Base-by-base conservation (phyloP, 768 basidiomycete genomes). In the Termitomyces sp. region DNA sequence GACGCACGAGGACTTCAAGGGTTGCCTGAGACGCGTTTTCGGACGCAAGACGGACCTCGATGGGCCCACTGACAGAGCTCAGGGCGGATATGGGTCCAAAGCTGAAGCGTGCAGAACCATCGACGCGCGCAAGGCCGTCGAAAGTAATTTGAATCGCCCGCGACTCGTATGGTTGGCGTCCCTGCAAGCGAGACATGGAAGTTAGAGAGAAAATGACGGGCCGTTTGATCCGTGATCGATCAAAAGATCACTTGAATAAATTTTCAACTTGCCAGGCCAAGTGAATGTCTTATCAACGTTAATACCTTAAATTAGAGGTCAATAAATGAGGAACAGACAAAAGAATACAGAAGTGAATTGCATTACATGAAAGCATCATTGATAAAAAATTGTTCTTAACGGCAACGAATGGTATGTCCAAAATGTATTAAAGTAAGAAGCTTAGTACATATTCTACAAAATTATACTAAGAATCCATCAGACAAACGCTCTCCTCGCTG, bases 1-100 rank as follows among this genome's bases (percentile, higher is more conserved):
- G 91, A 2, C 91, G 82, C 9, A 92, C 78, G 50, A 77, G 73
- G 46, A 94, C 85, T 67, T 94, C 93, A 64, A 94, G 82, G 0
- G 89, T 86, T 0, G 91, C 86, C 59, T 85, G 83, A 11, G 86
- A 86, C 10, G 92, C 83, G 36, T 84, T 81, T 74, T 94, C 93
- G 8, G 81, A 72, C 3, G 85, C 82, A 8, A 86, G 76, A 17
- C 91, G 81, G 53, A 88, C 88, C 64, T 93, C 86, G 49, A 93
- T 87, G 20, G 93, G 93, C 0, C 93, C 92, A 14, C 90, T 91
- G 40, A 92, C 71, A 5, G 92, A 92, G 8, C 88, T 85, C 20
- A 92, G 71, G 3, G 86, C 88, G 71, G 55, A 43, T 48, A 37
- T 52, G 17, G 20, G 65, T 83, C 86, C 86, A 61, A 88, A 87